A percentile compares a stretch with the other conserved stretches of the same genome.
Evolutionary conservation across 495 filamentous ascomycete species (phyloP).

Genomic region (Aspergillus avenaceus): DNA sequence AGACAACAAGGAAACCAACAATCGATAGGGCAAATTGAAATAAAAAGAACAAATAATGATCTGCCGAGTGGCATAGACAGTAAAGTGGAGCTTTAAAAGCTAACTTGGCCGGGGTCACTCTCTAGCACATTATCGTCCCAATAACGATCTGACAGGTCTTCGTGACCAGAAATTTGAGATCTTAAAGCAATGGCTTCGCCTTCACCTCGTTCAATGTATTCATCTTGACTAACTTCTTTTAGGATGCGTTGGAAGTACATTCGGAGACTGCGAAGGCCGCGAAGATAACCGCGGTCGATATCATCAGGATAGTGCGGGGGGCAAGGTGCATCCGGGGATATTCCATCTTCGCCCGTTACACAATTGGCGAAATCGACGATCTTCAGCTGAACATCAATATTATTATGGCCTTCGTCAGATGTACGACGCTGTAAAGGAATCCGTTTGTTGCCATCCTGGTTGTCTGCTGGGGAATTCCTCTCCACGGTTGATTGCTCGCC

Average conservation of each 20-base stretch:
- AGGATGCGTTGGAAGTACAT: constrained; percentile 88
- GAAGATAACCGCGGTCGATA: constrained; percentile 84
- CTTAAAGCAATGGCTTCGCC: constrained; percentile 39
- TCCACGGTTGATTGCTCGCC: constrained; percentile 48
- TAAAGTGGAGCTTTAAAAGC: constrained; percentile 28
- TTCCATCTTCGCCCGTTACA: constrained; percentile 76
- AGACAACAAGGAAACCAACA: not conserved
- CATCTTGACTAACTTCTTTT: constrained; percentile 65
- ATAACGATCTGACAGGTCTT: constrained; percentile 29
- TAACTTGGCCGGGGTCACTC: constrained; percentile 43
- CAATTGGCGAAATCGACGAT: constrained; percentile 99
- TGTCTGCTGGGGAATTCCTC: constrained; percentile 11
- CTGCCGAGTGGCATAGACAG: no score
- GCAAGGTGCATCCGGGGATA: constrained; percentile 60
- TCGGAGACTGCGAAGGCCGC: constrained; percentile 72
- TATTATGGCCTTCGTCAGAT: constrained; percentile 45
- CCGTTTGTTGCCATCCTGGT: constrained; percentile 9
- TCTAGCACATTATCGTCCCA: constrained; percentile 45
- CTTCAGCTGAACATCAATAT: constrained; percentile 70
- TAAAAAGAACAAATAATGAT: not conserved
- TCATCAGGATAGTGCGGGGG: constrained; percentile 77
- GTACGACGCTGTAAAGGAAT: constrained; percentile 20
- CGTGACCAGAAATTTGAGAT: constrained; percentile 24
- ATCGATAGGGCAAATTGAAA: constrained; percentile 6
- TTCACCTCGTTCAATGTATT: constrained; percentile 46